Conservation (phyloP, 331 rosid species). For the Pyrus hybrid region DNA sequence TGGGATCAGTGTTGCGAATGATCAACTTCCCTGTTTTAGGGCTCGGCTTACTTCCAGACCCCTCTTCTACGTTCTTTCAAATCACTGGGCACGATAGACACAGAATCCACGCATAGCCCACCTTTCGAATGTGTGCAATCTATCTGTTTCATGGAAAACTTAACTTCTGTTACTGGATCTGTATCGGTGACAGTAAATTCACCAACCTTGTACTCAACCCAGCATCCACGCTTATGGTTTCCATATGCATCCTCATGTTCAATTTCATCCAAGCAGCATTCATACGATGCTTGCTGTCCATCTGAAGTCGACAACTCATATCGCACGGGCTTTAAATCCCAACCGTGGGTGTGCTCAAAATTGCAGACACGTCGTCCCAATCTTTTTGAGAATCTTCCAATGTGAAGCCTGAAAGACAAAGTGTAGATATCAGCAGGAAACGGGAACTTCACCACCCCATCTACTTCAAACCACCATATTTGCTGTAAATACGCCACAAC, state of each 20-base stretch:
- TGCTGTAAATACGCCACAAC: constrained; percentile 71
- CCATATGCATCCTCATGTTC: constrained; percentile 41
- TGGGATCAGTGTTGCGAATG: constrained; percentile 7
- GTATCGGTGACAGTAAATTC: constrained; percentile 51
- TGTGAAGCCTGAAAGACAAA: constrained; percentile 67
- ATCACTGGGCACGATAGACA: constrained; percentile 59
- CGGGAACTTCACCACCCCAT: constrained; percentile 59
- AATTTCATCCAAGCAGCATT: constrained; percentile 51
- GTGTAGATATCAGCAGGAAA: constrained; percentile 65
- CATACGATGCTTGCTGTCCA: constrained; percentile 53
- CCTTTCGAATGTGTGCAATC: constrained; percentile 87
- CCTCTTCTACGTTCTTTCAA: constrained; percentile 46
- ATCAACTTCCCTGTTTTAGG: constrained; percentile 15
- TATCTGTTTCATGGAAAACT: constrained; percentile 82
- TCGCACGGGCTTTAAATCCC: constrained; percentile 67
- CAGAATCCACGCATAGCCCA: constrained; percentile 80
- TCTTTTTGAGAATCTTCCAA: constrained; percentile 61
- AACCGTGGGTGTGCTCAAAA: constrained; percentile 77
- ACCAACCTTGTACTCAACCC: constrained; percentile 90
- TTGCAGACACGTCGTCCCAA: constrained; percentile 63
- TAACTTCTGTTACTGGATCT: constrained; percentile 47
- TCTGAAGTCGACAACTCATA: constrained; percentile 53
- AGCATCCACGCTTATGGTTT: constrained; percentile 62
- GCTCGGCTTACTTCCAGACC: constrained; percentile 33
- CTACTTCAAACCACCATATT: constrained; percentile 89